Base-by-base conservation (phyloP, 164 flowering plant species). In the Vitis rotundifolia region DNA sequence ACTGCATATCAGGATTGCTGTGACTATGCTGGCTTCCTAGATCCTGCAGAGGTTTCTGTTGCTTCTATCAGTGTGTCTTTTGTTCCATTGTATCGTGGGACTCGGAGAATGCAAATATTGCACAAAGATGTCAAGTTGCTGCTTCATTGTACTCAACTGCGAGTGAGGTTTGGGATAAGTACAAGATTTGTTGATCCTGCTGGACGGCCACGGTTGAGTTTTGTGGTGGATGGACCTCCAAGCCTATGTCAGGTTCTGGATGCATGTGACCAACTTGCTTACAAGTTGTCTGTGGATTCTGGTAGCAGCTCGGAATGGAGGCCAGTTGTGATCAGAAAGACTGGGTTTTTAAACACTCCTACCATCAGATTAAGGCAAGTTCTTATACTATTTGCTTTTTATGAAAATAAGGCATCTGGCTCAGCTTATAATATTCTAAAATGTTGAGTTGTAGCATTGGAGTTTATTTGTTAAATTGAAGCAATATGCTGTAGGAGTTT, bases 291-390 rank as follows among this genome's bases (percentile, higher is more conserved):
- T 37, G 49, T 63, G 74, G 93, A 89, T 29, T 89, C 93, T 59
- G 90, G 95, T 57, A 86, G 96, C 78, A 73, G 71, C 79, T 91
- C 98, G 59, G 91, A 89, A 16, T 96, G 98, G 98, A 84, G 88
- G 79, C 87, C 87, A 68, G 78, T 81, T 28, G 96, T 95, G 52
- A 75, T 59, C 31, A 77, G 90, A 65, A 89, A 82, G 79, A 60
- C 66, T 64, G 90, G 91, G 71, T 90, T 78, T 75, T 53, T 66
- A 61, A 88, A 88, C 79, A 75, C 73, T 59, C 82, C 97, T 49
- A 88, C 91, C 12, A 66, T 88, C 22, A 87, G 99, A 61, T 64
- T 93, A 60, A 78, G 89, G 99, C 91, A 89, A 85, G 98, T 88
- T 76, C 31, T 57, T 19, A 15, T 73, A 51, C 67, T 59, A 19